These are phyloP conservation scores for Pelargonium myrrhifolium DNA, from an alignment of 441 rosid species.

Conservation along the genomic window DNA sequence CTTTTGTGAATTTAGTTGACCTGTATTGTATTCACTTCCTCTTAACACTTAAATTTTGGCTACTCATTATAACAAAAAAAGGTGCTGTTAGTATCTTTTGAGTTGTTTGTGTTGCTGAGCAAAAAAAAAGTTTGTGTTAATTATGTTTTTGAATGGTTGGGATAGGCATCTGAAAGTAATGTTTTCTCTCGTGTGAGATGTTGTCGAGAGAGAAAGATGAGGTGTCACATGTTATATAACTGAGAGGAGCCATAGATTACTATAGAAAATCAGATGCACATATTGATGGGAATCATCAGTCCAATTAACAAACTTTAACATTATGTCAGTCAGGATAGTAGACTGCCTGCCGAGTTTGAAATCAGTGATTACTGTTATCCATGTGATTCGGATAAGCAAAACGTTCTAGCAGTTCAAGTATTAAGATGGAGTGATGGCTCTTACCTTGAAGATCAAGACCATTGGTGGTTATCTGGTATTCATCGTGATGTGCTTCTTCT, in stretches of 20 bases:
- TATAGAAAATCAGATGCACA: background rate
- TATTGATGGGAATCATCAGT: background rate
- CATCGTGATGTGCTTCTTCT: constrained; percentile 96
- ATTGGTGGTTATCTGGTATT: constrained; percentile 97
- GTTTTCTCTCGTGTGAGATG: background rate
- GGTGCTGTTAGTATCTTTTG: background rate
- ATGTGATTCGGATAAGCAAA: constrained; percentile 60
- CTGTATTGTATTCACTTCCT: background rate
- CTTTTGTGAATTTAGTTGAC: background rate
- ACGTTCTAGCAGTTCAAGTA: constrained; percentile 93
- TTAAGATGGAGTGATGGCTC: constrained; percentile 99
- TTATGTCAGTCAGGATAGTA: constrained; percentile 86
- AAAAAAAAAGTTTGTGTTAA: no score
- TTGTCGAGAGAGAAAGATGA: background rate
- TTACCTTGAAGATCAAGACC: constrained; percentile 99
- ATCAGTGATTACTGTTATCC: constrained; percentile 79
- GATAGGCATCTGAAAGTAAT: constrained; percentile 1
- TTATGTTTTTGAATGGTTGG: background rate
- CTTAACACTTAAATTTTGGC: background rate
- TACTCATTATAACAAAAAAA: background rate
- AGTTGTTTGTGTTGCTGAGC: background rate
- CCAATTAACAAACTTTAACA: constrained; percentile 22
- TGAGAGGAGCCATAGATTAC: background rate
- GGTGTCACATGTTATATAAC: background rate
- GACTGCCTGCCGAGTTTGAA: constrained; percentile 98